Evolutionary conservation across 208 protist species (phyloP), one percentile per base, ranked within the genome.

Genomic region (Leishmania mexicana): DNA sequence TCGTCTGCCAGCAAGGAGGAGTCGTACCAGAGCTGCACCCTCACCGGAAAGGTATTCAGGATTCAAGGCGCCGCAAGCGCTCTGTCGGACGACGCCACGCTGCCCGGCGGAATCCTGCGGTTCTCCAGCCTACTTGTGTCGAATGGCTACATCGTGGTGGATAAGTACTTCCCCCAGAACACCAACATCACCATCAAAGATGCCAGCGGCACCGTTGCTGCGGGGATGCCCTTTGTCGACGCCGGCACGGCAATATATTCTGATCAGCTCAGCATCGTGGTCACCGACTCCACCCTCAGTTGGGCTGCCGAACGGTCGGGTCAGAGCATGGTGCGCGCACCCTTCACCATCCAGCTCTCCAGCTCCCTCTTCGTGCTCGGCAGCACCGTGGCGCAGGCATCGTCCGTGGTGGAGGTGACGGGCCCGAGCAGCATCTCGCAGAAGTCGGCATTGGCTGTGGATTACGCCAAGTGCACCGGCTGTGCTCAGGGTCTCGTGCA

Each of bases 391-490:
- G 13, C 45, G 31, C 49, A 60, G 15, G 72, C 72, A n/a, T n/a
- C 72, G 10, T 76, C 72, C 31, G 10, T 60, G 10, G 72, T 76
- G 1, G 72, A 53, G 11, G 38, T 76, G 31, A 6, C 2, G 19
- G 51, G 31, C 3, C 45, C 45, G 17, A 40, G 51, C 21, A 57
- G 45, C 40, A 76, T 53, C n/a, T 40, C 38, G 49, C n/a, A 60
- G 40, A 76, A 7, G 49, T 76, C 72, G 8, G 49, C 17, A 60
- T 7, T 76, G 45, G 49, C 72, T 8, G 72, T 76, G 72, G 72
- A 76, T 28, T 76, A 76, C 49, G 11, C 72, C 31, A 76, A 53
- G 72, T 76, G 72, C 72, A 60, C 72, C n/a, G 72, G 72, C 11
- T 76, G 72, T 60, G 24, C 72, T 8, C 11, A 76, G 49, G 72